Percentiles rank a stretch among this genome's conserved stretches.
phyloP scores from a whole-genome alignment of 345 rosid species.

The Viola odorata region DNA sequence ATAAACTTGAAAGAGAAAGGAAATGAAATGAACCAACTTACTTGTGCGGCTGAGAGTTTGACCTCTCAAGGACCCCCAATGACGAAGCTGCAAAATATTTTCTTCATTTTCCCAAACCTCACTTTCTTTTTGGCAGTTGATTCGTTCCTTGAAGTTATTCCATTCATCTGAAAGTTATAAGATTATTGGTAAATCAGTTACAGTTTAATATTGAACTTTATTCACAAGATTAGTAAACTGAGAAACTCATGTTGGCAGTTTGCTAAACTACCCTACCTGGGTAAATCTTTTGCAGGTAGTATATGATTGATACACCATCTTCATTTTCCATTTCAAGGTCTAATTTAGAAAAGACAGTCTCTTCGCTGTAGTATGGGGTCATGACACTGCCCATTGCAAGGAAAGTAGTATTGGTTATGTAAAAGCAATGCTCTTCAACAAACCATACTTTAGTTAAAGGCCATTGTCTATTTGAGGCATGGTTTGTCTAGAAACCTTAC shows the following conservation, averaged over 20 bases:
- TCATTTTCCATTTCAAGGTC: slow-evolving; percentile 97
- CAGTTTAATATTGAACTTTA: neutral
- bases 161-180: slow-evolving; percentile 65
- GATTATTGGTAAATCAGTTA: neutral
- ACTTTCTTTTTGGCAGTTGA: slow-evolving; percentile 62
- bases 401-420: slow-evolving; percentile 5
- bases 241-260: slow-evolving; percentile 1
- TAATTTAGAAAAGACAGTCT: slow-evolving; percentile 80
- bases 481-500: too few relatives aligned
- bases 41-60: slow-evolving; percentile 95
- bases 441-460: neutral
- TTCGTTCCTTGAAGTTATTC: slow-evolving; percentile 88
- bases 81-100: slow-evolving; percentile 89
- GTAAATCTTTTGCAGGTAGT: slow-evolving; percentile 90
- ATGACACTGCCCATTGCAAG: slow-evolving; percentile 58
- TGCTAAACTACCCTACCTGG: slow-evolving; percentile 51
- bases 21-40: slow-evolving; percentile 5
- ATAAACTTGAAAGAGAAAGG: neutral
- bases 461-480: too few relatives aligned
- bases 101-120: slow-evolving; percentile 88
- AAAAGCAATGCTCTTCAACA: neutral
- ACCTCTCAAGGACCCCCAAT: slow-evolving; percentile 95
- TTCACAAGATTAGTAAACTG: slow-evolving; percentile 10
- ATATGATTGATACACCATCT: slow-evolving; percentile 90
- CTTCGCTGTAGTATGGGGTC: slow-evolving; percentile 98